Conservation (phyloP, 306 rosid genomes). For the Dryas alaskensis region DNA sequence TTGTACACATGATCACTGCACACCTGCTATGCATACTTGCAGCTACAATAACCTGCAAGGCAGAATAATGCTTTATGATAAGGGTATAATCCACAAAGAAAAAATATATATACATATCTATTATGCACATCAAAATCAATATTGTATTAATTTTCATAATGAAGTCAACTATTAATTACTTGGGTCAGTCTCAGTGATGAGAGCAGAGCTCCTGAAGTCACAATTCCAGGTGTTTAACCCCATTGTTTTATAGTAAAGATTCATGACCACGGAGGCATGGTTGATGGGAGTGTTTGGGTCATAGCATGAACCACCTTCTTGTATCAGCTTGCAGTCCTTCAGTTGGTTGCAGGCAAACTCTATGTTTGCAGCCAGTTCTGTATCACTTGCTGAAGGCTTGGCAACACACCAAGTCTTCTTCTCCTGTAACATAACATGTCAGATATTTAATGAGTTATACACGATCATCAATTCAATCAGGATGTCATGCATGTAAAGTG, state of each 20-base stretch:
- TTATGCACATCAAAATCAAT: too few relatives aligned
- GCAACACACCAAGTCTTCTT: conserved; percentile 17
- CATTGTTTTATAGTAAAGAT: conserved; percentile 17
- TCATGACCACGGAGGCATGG: conserved; percentile 24
- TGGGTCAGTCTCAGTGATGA: conserved; percentile 8
- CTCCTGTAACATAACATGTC: neutral
- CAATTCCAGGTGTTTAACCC: conserved; percentile 13
- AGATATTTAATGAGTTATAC: too few relatives aligned
- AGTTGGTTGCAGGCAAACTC: conserved; percentile 10
- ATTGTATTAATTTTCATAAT: too few relatives aligned
- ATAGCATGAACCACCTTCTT: conserved; percentile 14
- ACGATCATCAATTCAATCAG: too few relatives aligned
- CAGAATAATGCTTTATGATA: neutral
- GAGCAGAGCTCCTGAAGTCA: conserved; percentile 12
- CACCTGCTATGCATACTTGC: conserved; percentile 30
- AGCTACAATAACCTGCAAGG: conserved; percentile 28
- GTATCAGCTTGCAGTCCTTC: conserved; percentile 10
- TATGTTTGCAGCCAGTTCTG: conserved; percentile 3
- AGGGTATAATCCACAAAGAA: too few relatives aligned
- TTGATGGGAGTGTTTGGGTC: conserved; percentile 6
- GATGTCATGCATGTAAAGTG: too few relatives aligned
- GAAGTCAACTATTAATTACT: neutral
- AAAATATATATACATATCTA: too few relatives aligned
- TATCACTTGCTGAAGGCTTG: conserved; percentile 8
- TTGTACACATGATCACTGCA: neutral